Evolutionary conservation across 495 filamentous ascomycete species (phyloP), one percentile per base, ranked within the genome.

Genomic region (Lasiosphaeriaceae sp.): DNA sequence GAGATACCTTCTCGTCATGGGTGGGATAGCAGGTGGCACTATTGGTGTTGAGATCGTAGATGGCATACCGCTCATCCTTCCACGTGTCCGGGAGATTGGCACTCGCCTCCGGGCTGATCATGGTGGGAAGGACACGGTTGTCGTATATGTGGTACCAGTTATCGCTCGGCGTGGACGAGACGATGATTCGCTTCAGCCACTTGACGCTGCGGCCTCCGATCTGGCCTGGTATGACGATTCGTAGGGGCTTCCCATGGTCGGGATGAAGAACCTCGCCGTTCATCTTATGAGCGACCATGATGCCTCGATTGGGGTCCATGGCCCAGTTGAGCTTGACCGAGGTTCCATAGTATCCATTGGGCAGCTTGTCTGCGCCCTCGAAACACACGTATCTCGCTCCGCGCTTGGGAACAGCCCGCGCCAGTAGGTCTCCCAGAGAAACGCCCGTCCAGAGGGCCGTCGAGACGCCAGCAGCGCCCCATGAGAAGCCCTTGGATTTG

Each of bases 91-190:
- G 84, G 54, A 96, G 77, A 45, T 82, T 79, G 2, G 86, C 87
- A 41, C 89, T 81, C 72, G 88, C 86, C 57, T 96, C 92, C 0
- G 93, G 92, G 11, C 82, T 85, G 14, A 97, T 81, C 83, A 86
- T 93, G 0, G 90, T 96, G 16, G 93, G 93, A 47, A 97, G 71
- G 9, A 97, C 92, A 46, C 93, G 77, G 61, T 97, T 97, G 65
- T 97, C 93, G 65, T 95, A 90, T 53, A 95, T 90, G 69, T 97
- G 93, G 61, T 97, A 97, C 92, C 92, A 96, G 61, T 96, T 96
- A 50, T 93, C 88, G 65, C 90, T 96, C 0, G 93, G 93, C 3
- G 71, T 70, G 6, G 83, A 80, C 0, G 91, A 94, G 47, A 97
- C 64, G 29, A 92, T 88, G 50, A 97, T 80, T 43, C 79, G 86